Evolutionary conservation across 2,329 filamentous ascomycete species (phyloP).

Genomic region (Xylariaceae sp.): DNA sequence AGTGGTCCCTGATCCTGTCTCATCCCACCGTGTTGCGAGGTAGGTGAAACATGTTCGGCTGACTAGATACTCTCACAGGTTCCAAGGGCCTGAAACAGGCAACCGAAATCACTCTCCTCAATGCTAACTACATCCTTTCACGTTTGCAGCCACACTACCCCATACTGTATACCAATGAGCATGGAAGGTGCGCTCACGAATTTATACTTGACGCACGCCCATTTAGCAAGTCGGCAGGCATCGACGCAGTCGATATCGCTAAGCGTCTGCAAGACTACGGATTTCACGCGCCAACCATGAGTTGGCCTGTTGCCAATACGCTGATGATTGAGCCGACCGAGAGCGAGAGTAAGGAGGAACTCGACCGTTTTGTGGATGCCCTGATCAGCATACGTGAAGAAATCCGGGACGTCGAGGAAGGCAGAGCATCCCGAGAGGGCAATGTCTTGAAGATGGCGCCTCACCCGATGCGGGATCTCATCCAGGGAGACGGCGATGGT

Average conservation of each 20-base stretch:
- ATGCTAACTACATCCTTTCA: conserved; percentile 93
- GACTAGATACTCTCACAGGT: conserved; percentile 25
- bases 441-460: conserved; percentile 89
- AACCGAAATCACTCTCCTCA: conserved; percentile 87
- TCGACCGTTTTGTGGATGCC: conserved; percentile 88
- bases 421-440: conserved; percentile 61
- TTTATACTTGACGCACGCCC: conserved; percentile 87
- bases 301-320: conserved; percentile 89
- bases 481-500: conserved; percentile 48
- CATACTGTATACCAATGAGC: conserved; percentile 87
- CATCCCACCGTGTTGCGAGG: no score
- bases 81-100: conserved; percentile 75
- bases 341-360: conserved; percentile 83
- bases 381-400: conserved; percentile 80
- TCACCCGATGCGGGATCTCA: conserved; percentile 74
- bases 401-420: conserved; percentile 76
- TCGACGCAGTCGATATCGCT: conserved; percentile 91
- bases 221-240: conserved; percentile 73
- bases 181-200: conserved; percentile 88
- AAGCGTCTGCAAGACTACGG: conserved; percentile 96
- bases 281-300: conserved; percentile 97
- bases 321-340: conserved; percentile 98
- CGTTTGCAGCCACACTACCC: conserved; percentile 79
- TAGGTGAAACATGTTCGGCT: no score
- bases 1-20: neutral